Evolutionary conservation across 2,329 filamentous ascomycete species (phyloP).

Genomic region (Talaromyces sp.): DNA sequence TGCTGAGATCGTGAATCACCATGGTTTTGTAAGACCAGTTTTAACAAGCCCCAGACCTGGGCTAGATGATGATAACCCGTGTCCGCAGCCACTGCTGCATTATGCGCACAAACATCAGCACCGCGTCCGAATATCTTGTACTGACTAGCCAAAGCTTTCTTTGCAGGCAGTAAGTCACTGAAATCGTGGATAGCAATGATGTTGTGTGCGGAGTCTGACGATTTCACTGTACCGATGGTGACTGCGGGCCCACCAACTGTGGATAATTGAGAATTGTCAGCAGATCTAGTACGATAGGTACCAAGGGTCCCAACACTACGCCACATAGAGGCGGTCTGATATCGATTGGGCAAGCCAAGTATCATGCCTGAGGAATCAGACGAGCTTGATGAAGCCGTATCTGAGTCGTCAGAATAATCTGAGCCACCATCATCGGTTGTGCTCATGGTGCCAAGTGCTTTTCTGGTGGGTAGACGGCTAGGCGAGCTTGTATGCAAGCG

Average conservation of each 20-base stretch:
- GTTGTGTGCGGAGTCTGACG: constrained; percentile 56
- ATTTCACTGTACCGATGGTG: constrained; percentile 45
- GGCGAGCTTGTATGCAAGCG: constrained; percentile 54
- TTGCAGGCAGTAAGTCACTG: constrained; percentile 70
- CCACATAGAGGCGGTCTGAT: constrained; percentile 52
- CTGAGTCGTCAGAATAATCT: constrained; percentile 50
- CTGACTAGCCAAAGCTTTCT: constrained; percentile 68
- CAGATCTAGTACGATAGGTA: constrained; percentile 54
- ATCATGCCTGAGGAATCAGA: constrained; percentile 45
- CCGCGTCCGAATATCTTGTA: constrained; percentile 84
- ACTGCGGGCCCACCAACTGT: constrained; percentile 44
- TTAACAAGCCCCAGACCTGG: constrained; percentile 78
- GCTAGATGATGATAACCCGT: constrained; percentile 69
- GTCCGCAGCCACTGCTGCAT: constrained; percentile 71
- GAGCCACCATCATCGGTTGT: constrained; percentile 43
- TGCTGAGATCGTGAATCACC: constrained; percentile 65
- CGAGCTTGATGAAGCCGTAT: constrained; percentile 59
- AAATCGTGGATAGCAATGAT: constrained; percentile 71
- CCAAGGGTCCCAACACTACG: constrained; percentile 48
- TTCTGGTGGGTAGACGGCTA: constrained; percentile 25
- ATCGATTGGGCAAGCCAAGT: constrained; percentile 46
- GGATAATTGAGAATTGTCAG: constrained; percentile 48
- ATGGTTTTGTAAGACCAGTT: constrained; percentile 71
- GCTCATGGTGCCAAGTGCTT: constrained; percentile 36
- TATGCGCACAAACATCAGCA: constrained; percentile 77